Base-by-base conservation (phyloP, 2,329 filamentous ascomycete species). In the Simplicillium aogashimaense region DNA sequence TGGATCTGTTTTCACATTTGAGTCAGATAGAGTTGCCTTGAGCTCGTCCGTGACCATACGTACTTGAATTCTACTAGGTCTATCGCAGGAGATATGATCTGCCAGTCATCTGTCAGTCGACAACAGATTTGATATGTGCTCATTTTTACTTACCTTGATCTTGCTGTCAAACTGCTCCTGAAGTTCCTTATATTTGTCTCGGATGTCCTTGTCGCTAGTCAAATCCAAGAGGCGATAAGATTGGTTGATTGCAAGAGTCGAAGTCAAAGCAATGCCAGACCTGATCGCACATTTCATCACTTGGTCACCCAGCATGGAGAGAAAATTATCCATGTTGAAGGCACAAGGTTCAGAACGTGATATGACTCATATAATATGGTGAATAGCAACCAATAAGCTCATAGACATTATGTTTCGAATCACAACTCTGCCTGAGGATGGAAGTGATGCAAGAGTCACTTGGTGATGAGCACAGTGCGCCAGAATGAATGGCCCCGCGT, bases 231-330 rank as follows among this genome's bases (percentile, higher is more conserved):
- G 66, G 33, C 83, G 77, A 2, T 82, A 78, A 42, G 84, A 88
- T 60, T 95, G 87, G 43, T 77, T 77, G 46, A 95, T 72, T n/a
- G 88, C 86, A 64, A 88, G 94, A 31, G 74, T 78, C 39, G 86
- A 87, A 2, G 89, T 95, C 48, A 95, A 74, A 37, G 84, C 79
- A 49, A 97, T 81, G 37, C 88, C 88, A 14, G 87, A 89, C 37
- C 85, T 73, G 53, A 95, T 89, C 57, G 88, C 88, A 74, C 92
- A 94, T 65, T 87, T 94, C 74, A 94, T 82, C 37, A 86, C 86
- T 65, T 94, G 86, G 37, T 67, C 60, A 45, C 73, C 73, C 43
- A 78, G 57, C 35, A 63, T 60, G 37, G 67, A 54, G 42, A 78
- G 61, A 45, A 78, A 69, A 40, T 70, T 70, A 57, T 94, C 87